Base-by-base conservation (phyloP, 345 rosid species). In the Capsella bursapastoris region DNA sequence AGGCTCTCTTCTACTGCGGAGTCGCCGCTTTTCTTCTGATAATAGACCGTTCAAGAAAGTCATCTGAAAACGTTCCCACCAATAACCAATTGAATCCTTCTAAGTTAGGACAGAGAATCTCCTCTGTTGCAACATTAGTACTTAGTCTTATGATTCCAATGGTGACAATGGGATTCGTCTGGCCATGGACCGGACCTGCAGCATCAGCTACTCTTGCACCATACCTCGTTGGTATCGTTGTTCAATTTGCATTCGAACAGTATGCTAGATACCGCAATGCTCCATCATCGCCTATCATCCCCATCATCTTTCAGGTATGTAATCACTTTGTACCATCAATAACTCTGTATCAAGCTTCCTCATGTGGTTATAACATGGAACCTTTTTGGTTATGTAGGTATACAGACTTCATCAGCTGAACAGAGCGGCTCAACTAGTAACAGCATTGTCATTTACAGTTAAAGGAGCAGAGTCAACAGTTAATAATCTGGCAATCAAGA, bases 161-260 rank as follows among this genome's bases (percentile, higher is more conserved):
- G 98, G 94, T 92, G 48, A 95, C 97, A 31, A 95, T 95, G 99
- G 99, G 97, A 59, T 89, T 92, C 22, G 98, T 92, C 60, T 92
- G 97, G 98, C 99, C 99, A 38, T 95, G 99, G 99, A 95, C 99
- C 1, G 97, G 99, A 25, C 99, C 98, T 38, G 98, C 98, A 45
- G 98, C 98, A 67, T 95, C 96, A 66, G 99, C 99, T 50, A 87
- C 99, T 66, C 97, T 92, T 34, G 97, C 99, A 74, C 99, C 99
- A 2, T 90, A 92, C 84, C 86, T 92, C 10, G 99, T 90, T 15
- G 99, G 99, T 29, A 90, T 92, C 31, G 86, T 89, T 35, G 91
- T 95, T 71, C 98, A 95, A 32, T 95, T 92, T 78, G 96, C 97
- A 81, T 95, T 95, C 51, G 96, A 92, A 79, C 97, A 89, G 77